These are phyloP conservation scores for Neurospora sp. DNA, from an alignment of 495 filamentous ascomycete species.

Conservation along the genomic window DNA sequence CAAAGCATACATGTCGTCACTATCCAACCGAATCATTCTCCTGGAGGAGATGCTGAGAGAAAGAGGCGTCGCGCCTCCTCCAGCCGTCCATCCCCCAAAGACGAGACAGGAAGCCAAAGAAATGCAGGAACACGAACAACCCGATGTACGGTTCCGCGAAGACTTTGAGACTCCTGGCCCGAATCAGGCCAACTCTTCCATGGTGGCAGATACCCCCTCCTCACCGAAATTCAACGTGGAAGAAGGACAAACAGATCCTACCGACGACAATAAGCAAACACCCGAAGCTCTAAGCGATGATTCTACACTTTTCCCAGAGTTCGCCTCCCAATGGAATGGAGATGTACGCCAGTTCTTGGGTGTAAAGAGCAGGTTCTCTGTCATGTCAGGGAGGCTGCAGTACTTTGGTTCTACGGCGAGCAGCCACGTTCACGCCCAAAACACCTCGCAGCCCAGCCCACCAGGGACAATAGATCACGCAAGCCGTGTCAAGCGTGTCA, in stretches of 20 bases:
- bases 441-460: conserved; percentile 3
- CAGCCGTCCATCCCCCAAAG: conserved; percentile 42
- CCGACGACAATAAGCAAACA: not conserved
- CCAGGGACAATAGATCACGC: conserved; percentile 25
- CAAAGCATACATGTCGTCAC: conserved; percentile 45
- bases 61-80: conserved; percentile 36
- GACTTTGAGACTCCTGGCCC: conserved; percentile 6
- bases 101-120: conserved; percentile 31
- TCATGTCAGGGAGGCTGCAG: conserved; percentile 31
- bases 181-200: conserved; percentile 4
- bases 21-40: conserved; percentile 40
- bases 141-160: conserved; percentile 3
- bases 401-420: conserved; percentile 41
- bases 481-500: conserved; percentile 34
- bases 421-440: conserved; percentile 22
- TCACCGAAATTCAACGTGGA: conserved; percentile 21
- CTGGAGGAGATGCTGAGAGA: conserved; percentile 41
- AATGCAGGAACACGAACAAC: conserved; percentile 7
- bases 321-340: conserved; percentile 27
- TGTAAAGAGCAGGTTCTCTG: conserved; percentile 30
- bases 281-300: conserved; percentile 9
- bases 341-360: conserved; percentile 33
- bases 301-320: conserved; percentile 17
- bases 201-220: conserved; percentile 14
- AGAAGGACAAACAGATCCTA: conserved; percentile 12